A percentile compares a stretch with the other conserved stretches of the same genome.
Conservation (phyloP, 192 early-diverging fungal species). For the Irineochytrium annulatum region DNA sequence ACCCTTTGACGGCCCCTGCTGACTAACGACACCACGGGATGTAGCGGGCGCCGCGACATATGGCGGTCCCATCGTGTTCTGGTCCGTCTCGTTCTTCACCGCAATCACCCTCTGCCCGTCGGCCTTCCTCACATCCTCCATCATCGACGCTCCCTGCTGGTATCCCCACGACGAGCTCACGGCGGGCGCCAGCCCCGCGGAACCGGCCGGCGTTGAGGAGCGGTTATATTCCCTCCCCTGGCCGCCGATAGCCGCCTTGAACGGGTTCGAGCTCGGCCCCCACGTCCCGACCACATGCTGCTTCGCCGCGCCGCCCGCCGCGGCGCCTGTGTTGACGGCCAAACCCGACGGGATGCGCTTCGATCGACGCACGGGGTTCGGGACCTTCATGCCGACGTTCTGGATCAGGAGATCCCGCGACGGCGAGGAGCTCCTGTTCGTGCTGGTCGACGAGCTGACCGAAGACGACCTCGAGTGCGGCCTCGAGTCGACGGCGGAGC, state of each 20-base stretch:
- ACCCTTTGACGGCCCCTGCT: too few species aligned
- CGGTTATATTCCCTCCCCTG: neutral
- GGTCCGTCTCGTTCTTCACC: neutral
- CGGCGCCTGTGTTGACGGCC: neutral
- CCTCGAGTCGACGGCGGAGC: neutral
- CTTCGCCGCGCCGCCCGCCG: neutral
- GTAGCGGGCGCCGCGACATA: too few species aligned
- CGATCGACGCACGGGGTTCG: neutral
- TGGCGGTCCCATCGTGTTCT: neutral
- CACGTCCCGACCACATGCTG: slow-evolving; percentile 8
- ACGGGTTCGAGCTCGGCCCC: neutral
- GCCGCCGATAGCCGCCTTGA: neutral
- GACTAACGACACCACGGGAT: too few species aligned
- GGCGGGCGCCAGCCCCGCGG: neutral
- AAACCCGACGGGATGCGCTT: neutral
- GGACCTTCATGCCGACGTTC: too few species aligned
- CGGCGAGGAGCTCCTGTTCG: too few species aligned
- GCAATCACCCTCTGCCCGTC: neutral
- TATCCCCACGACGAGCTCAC: neutral
- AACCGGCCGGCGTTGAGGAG: neutral
- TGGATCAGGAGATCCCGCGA: too few species aligned
- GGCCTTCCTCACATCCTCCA: neutral
- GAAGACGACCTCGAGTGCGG: neutral
- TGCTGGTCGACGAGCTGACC: too few species aligned
- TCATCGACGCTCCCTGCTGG: neutral